phyloP scores from a whole-genome alignment of 306 rosid genomes.

The Prinsepia uniflora region DNA sequence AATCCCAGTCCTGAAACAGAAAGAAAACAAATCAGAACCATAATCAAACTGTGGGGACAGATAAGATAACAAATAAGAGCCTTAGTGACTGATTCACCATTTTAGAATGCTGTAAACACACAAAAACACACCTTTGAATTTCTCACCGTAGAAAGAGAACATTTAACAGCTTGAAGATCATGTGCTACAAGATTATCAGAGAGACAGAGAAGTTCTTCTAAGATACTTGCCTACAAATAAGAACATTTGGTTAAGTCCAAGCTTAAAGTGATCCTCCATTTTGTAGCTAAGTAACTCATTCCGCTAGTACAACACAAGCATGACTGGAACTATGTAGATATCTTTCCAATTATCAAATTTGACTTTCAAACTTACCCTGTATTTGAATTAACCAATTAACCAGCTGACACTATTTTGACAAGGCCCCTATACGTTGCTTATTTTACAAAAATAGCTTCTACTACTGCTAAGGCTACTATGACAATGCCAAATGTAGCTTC shows the following conservation, averaged over 20 bases:
- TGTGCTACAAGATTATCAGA: slow-evolving; percentile 30
- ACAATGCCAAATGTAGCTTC: background rate
- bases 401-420: background rate
- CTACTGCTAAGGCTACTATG: background rate
- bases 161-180: slow-evolving; percentile 28
- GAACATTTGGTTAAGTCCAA: slow-evolving; percentile 12
- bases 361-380: background rate
- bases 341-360: background rate
- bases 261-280: background rate
- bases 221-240: slow-evolving; percentile 37
- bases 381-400: background rate
- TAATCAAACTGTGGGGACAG: background rate
- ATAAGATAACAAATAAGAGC: slow-evolving; percentile 7
- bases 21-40: slow-evolving; percentile 16
- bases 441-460: background rate
- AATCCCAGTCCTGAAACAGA: slow-evolving; percentile 48
- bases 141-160: slow-evolving; percentile 35
- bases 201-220: slow-evolving; percentile 44
- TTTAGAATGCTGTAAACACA: slow-evolving; percentile 4
- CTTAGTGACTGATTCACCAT: background rate
- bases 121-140: slow-evolving; percentile 34
- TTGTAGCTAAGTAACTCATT: background rate
- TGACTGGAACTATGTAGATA: background rate
- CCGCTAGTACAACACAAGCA: background rate
- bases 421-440: background rate